Conservation (phyloP, 2,329 filamentous ascomycete genomes). For the Macrophomina phaseolina region DNA sequence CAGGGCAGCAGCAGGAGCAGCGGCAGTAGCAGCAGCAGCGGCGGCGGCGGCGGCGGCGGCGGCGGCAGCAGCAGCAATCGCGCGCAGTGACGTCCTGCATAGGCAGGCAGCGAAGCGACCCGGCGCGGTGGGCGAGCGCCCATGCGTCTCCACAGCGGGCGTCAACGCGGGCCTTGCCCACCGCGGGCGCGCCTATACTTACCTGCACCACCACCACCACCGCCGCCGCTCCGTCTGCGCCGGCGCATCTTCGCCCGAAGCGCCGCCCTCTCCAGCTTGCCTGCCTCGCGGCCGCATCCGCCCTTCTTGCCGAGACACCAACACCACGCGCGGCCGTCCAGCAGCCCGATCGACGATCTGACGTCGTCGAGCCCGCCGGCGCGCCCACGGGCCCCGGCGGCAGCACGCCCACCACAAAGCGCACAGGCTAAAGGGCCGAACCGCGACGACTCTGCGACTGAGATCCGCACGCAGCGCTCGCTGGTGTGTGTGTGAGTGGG, state of each 20-base stretch:
- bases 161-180: neutral
- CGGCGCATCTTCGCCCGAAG: neutral
- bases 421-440: conserved; percentile 18
- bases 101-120: neutral
- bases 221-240: neutral
- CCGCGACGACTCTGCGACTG: neutral
- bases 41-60: too few species aligned
- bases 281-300: neutral
- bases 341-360: conserved; percentile 10
- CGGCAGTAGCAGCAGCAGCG: neutral
- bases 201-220: neutral
- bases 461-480: conserved; percentile 13
- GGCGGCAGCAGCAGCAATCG: neutral
- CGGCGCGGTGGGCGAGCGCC: neutral
- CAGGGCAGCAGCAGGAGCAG: neutral
- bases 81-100: neutral
- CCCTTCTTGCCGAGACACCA: neutral
- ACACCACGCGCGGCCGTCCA: neutral
- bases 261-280: neutral
- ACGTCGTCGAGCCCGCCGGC: neutral
- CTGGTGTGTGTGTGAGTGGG: conserved; percentile 2
- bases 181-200: neutral
- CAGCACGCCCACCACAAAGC: conserved; percentile 8
- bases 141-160: neutral
- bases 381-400: conserved; percentile 4